Evolutionary conservation across 1,284 basidiomycete genomes (phyloP).

Genomic region (Ganoderma lucidum): DNA sequence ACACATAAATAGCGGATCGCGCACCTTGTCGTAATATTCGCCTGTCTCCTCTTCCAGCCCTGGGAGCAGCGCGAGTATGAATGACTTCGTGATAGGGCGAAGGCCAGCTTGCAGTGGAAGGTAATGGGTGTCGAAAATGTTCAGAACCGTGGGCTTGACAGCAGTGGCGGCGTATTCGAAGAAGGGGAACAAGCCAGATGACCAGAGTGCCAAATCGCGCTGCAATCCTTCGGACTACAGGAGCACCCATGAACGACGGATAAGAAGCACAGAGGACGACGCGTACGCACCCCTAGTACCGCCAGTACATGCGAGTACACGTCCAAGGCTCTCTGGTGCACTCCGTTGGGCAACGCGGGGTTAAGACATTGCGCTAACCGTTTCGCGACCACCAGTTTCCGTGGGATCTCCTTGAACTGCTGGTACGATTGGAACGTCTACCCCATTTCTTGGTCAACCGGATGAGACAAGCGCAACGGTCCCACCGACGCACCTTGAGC

Average conservation of each 20-base stretch:
- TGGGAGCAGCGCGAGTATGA: constrained; percentile 92
- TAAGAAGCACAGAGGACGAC: too few species aligned
- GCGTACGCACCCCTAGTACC: constrained; percentile 81
- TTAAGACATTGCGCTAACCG: constrained; percentile 97
- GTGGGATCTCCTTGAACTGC: constrained; percentile 95
- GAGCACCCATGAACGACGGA: neutral
- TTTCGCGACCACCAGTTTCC: constrained; percentile 95
- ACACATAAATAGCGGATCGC: constrained; percentile 21
- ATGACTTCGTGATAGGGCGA: constrained; percentile 91
- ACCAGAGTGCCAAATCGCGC: constrained; percentile 93
- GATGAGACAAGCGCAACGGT: neutral
- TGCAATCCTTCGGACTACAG: constrained; percentile 85
- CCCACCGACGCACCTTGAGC: constrained; percentile 69
- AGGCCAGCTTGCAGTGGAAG: constrained; percentile 85
- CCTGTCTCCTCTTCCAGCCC: constrained; percentile 96
- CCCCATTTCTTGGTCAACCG: constrained; percentile 4
- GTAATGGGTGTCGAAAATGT: constrained; percentile 91
- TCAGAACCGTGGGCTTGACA: constrained; percentile 87
- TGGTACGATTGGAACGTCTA: constrained; percentile 93
- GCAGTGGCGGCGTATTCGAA: constrained; percentile 98
- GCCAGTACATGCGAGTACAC: constrained; percentile 94
- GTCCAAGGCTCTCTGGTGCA: constrained; percentile 95
- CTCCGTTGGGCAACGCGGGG: constrained; percentile 95
- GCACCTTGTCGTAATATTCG: constrained; percentile 94
- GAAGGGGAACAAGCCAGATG: constrained; percentile 96